Conservation (phyloP, 352 stramenopile genomes). For the Pelagophyceae sp. region DNA sequence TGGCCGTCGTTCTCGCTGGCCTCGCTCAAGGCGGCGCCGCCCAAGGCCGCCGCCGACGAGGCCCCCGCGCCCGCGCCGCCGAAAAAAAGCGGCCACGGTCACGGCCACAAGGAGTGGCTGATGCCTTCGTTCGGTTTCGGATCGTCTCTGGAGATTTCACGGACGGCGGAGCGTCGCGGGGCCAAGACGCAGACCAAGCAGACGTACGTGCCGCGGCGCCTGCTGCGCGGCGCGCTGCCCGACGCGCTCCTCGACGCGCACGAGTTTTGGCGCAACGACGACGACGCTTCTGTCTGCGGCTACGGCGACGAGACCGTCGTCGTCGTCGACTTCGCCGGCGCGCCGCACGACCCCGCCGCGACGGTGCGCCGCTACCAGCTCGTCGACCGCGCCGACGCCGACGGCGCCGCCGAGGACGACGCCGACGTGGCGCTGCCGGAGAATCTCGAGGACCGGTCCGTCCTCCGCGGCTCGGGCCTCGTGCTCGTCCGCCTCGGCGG, state of each 20-base stretch:
- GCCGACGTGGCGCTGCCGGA: background rate
- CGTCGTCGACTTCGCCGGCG: background rate
- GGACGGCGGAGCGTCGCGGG: conserved; percentile 46
- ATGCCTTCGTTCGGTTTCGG: conserved; percentile 47
- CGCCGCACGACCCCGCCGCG: background rate
- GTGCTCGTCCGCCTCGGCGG: background rate
- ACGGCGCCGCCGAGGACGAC: background rate
- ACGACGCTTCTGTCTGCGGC: conserved; percentile 80
- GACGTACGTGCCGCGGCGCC: conserved; percentile 72
- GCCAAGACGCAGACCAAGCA: conserved; percentile 50
- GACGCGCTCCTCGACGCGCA: conserved; percentile 87
- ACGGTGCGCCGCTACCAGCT: background rate
- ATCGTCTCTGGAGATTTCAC: conserved; percentile 75
- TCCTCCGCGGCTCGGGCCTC: background rate
- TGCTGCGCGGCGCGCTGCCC: conserved; percentile 84
- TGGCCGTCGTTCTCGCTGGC: conserved; percentile 76
- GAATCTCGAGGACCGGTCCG: background rate
- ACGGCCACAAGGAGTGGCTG: conserved; percentile 49
- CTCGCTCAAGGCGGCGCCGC: background rate
- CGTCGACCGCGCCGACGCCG: background rate
- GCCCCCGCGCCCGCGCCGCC: too few species aligned
- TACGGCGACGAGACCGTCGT: conserved; percentile 46
- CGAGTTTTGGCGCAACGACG: conserved; percentile 89
- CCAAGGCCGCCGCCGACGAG: background rate
- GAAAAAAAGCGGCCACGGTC: too few species aligned